phyloP scores from a whole-genome alignment of 805 yeast genomes.

The Saturnispora serradocipensis region DNA sequence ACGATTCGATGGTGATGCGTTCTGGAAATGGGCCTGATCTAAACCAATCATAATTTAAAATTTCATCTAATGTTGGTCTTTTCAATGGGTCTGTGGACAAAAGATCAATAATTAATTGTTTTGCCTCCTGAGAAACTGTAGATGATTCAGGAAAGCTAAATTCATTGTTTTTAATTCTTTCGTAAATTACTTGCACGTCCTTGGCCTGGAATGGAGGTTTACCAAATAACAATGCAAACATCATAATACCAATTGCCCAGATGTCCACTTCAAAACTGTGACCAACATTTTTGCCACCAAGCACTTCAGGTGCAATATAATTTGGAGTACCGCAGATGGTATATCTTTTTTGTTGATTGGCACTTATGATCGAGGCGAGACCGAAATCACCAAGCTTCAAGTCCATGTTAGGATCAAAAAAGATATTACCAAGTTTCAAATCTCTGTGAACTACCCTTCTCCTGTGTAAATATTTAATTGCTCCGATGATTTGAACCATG shows the following conservation, averaged over 20 bases:
- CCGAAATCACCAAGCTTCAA: conserved; percentile 97
- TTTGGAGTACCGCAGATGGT: conserved; percentile 99
- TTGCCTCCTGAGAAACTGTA: conserved; percentile 61
- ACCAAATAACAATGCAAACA: conserved; percentile 85
- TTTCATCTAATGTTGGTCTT: conserved; percentile 75
- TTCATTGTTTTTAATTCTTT: conserved; percentile 77
- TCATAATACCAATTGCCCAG: conserved; percentile 97
- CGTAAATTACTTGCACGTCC: conserved; percentile 87
- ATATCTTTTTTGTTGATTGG: conserved; percentile 62
- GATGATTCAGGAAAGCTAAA: conserved; percentile 61
- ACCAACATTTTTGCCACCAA: conserved; percentile 79
- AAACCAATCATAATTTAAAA: conserved; percentile 81
- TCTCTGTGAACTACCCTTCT: conserved; percentile 94
- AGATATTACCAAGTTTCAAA: conserved; percentile 89
- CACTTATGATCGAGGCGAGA: conserved; percentile 83
- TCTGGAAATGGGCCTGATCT: conserved; percentile 71
- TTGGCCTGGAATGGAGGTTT: conserved; percentile 98
- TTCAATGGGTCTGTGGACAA: conserved; percentile 67
- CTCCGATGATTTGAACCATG: conserved; percentile 90
- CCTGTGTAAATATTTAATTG: conserved; percentile 84
- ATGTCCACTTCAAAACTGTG: conserved; percentile 93
- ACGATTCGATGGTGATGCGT: conserved; percentile 50
- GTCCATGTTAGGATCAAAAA: conserved; percentile 89
- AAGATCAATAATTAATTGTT: conserved; percentile 58
- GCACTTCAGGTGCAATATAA: conserved; percentile 96